phyloP scores from a whole-genome alignment of 164 flowering plant genomes.

The Tetracentron sinense region DNA sequence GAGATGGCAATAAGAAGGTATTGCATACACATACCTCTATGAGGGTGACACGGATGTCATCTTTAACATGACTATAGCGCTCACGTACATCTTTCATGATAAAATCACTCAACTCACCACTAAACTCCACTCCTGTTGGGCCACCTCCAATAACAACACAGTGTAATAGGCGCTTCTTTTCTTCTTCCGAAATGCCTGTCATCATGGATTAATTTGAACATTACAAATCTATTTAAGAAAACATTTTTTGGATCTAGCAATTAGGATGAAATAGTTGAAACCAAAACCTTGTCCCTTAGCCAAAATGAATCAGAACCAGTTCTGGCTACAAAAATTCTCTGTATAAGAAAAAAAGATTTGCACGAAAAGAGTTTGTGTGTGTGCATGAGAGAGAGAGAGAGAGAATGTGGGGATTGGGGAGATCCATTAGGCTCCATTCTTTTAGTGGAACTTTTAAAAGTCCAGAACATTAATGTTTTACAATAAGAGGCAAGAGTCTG shows the following conservation, averaged over 20 bases:
- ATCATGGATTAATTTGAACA: conserved; percentile 6
- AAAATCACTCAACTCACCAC: conserved; percentile 90
- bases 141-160: conserved; percentile 92
- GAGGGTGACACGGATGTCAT: conserved; percentile 66
- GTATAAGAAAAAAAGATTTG: too few species aligned
- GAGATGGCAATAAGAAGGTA: background rate
- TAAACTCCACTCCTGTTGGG: conserved; percentile 89
- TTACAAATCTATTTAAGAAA: background rate
- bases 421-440: too few species aligned
- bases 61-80: conserved; percentile 69
- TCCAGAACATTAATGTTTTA: too few species aligned
- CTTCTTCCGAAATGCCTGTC: conserved; percentile 74
- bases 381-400: too few species aligned
- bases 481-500: too few species aligned
- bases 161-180: conserved; percentile 66
- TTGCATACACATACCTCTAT: conserved; percentile 53
- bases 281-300: background rate
- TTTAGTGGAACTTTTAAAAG: too few species aligned
- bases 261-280: background rate
- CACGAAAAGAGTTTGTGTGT: background rate
- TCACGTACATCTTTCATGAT: conserved; percentile 70
- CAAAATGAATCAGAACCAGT: background rate
- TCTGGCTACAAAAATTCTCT: background rate
- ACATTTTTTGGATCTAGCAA: background rate
- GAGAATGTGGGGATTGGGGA: background rate